Evolutionary conservation across 768 basidiomycete genomes (phyloP).

Genomic region (Boletus fagicola): DNA sequence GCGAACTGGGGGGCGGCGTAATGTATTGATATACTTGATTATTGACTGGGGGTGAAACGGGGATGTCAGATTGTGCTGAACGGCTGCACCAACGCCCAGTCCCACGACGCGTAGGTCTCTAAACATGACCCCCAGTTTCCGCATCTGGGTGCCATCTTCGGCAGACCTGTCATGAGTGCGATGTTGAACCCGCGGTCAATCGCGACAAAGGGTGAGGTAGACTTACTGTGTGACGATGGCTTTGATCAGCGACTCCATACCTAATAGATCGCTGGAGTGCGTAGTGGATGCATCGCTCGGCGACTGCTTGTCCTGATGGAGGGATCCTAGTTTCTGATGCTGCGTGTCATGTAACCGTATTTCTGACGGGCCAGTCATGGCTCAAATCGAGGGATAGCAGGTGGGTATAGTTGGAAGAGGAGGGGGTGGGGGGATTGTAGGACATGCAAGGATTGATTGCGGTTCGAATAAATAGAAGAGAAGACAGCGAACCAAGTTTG

Average conservation of each 20-base stretch:
- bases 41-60: slow-evolving; percentile 46
- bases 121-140: slow-evolving; percentile 52
- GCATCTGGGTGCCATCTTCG: slow-evolving; percentile 31
- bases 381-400: too few species aligned
- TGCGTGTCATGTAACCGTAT: too few species aligned
- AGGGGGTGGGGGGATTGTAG: too few species aligned
- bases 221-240: slow-evolving; percentile 15
- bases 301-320: too few species aligned
- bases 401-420: too few species aligned
- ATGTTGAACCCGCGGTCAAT: not conserved
- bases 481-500: too few species aligned
- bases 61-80: slow-evolving; percentile 53
- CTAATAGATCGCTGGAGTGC: not conserved
- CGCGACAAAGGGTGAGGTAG: not conserved
- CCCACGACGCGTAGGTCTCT: slow-evolving; percentile 53
- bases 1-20: slow-evolving; percentile 52
- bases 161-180: slow-evolving; percentile 27
- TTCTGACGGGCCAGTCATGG: too few species aligned
- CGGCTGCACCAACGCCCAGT: slow-evolving; percentile 40
- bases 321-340: too few species aligned
- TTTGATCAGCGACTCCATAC: slow-evolving; percentile 19
- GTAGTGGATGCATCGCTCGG: not conserved
- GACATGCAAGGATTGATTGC: too few species aligned
- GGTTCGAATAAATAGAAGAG: too few species aligned
- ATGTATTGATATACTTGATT: slow-evolving; percentile 37